Evolutionary conservation across 1,284 basidiomycete species (phyloP).

Genomic region (Heterobasidion occidentale): DNA sequence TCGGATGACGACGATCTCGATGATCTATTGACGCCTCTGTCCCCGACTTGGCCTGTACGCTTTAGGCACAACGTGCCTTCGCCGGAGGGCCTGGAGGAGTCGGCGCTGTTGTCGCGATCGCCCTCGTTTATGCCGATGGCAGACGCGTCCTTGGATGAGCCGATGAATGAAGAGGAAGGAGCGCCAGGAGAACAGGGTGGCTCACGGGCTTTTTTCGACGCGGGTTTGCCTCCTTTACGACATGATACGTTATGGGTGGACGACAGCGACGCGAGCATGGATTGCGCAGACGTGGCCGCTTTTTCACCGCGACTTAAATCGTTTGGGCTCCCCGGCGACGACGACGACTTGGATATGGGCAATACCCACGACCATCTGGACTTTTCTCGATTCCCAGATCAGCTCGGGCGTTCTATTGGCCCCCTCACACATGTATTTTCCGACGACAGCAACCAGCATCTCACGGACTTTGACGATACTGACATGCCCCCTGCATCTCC

Average conservation of each 20-base stretch:
- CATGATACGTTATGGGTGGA: neutral
- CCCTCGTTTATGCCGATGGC: neutral
- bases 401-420: neutral
- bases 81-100: conserved; percentile 5
- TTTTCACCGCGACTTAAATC: neutral
- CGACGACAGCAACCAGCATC: neutral
- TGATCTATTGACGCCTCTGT: conserved; percentile 11
- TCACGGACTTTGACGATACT: neutral
- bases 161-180: neutral
- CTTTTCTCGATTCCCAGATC: neutral
- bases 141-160: neutral
- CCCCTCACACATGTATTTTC: too few relatives aligned
- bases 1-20: neutral
- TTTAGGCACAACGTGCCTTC: conserved; percentile 1
- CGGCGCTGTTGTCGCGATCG: conserved; percentile 6
- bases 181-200: neutral
- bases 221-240: neutral
- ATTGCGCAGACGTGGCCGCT: neutral
- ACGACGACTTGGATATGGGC: neutral
- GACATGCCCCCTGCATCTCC: neutral
- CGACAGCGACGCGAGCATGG: neutral
- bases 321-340: neutral
- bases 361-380: neutral
- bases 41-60: conserved; percentile 8
- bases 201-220: neutral